Evolutionary conservation across 306 rosid species (phyloP).

Genomic region (Castanea sativa): DNA sequence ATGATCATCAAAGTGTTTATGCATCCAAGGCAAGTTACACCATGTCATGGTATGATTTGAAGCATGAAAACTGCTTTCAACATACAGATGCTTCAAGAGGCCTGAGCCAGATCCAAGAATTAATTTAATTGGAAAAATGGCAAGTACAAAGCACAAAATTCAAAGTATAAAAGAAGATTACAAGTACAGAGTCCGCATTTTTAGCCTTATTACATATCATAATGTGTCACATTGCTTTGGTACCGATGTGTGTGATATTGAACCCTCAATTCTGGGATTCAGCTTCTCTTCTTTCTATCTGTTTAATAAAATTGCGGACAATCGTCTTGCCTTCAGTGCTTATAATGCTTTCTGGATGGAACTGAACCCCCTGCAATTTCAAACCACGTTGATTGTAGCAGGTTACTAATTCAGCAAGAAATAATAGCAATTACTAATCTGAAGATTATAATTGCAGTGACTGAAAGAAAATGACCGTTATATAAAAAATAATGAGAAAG

Average conservation of each 20-base stretch:
- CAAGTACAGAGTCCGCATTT: background rate
- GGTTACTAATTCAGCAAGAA: background rate
- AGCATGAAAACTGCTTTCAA: too few species aligned
- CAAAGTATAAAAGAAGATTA: background rate
- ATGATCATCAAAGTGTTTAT: background rate
- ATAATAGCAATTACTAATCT: background rate
- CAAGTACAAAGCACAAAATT: background rate
- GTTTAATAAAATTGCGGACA: constrained; percentile 61
- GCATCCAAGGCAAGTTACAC: background rate
- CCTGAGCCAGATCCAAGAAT: too few species aligned
- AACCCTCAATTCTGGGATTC: constrained; percentile 21
- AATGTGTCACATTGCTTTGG: background rate
- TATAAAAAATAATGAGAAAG: background rate
- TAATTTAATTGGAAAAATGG: too few species aligned
- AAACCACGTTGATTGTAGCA: background rate
- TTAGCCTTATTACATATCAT: background rate
- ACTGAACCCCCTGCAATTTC: constrained; percentile 86
- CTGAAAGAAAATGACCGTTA: background rate
- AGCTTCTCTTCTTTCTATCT: constrained; percentile 60
- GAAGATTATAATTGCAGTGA: background rate
- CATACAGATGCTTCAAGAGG: too few species aligned
- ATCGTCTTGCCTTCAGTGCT: constrained; percentile 69
- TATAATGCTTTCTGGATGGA: constrained; percentile 96
- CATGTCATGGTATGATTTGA: background rate
- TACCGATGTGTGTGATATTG: background rate